Percentiles rank a stretch among this genome's conserved stretches.
phyloP scores from a whole-genome alignment of 176 grass and related monocot species.

The Urochloa ruziziensis region DNA sequence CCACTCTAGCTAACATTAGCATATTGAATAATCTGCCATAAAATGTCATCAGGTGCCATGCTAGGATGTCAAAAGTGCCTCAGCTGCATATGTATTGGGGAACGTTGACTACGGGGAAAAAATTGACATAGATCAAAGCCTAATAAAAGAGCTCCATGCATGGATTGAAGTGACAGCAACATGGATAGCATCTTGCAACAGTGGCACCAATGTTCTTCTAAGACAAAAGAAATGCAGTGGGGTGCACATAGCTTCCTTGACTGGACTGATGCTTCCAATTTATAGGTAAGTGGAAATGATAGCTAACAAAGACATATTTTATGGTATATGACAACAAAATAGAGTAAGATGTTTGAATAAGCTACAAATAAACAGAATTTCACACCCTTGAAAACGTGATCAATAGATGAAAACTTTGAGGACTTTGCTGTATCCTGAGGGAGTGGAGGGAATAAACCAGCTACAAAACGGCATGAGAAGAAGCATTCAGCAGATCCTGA shows the following conservation, averaged over 20 bases:
- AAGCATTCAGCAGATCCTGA: constrained; percentile 92
- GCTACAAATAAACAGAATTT: constrained; percentile 37
- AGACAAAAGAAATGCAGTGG: not conserved
- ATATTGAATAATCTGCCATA: constrained; percentile 1
- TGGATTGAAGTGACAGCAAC: not conserved
- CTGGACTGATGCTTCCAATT: not conserved
- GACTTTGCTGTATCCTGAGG: constrained; percentile 92
- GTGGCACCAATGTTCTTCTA: constrained; percentile 11
- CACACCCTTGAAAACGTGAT: constrained; percentile 93
- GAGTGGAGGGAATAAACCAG: constrained; percentile 84
- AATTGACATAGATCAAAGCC: not conserved
- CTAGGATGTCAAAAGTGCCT: constrained; percentile 5
- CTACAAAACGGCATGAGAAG: constrained; percentile 76
- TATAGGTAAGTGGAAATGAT: not conserved
- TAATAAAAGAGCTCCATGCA: constrained; percentile 10
- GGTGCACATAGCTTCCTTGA: not conserved
- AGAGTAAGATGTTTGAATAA: not conserved
- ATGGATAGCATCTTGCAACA: not conserved
- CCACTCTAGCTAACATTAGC: not conserved
- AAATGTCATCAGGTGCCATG: not conserved
- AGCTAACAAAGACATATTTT: not conserved
- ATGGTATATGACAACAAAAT: not conserved
- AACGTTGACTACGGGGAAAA: not conserved
- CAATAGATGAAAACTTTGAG: constrained; percentile 98
- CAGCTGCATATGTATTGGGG: not conserved